phyloP scores from a whole-genome alignment of 495 filamentous ascomycete genomes.

The Haplographium delicatum region DNA sequence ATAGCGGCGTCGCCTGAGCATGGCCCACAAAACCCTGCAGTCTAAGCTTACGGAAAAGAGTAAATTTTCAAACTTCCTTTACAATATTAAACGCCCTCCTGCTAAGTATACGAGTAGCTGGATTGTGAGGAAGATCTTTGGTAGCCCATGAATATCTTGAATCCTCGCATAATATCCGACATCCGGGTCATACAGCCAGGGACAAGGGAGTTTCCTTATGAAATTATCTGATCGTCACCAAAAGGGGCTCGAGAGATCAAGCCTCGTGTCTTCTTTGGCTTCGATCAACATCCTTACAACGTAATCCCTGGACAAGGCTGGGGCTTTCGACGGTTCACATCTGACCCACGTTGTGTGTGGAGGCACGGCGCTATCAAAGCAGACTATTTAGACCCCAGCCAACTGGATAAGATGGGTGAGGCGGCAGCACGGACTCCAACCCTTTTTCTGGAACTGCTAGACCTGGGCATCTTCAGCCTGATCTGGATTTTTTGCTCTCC shows the following conservation, averaged over 20 bases:
- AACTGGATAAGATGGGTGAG: slow-evolving; percentile 3
- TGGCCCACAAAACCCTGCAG: background rate
- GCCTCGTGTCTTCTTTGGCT: slow-evolving; percentile 16
- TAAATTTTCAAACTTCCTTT: no score
- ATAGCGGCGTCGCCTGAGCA: slow-evolving; percentile 1
- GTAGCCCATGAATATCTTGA: background rate
- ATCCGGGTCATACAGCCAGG: slow-evolving; percentile 7
- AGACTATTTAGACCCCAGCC: slow-evolving; percentile 2
- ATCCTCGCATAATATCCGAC: slow-evolving; percentile 14
- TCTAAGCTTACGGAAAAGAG: background rate
- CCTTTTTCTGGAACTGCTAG: slow-evolving; percentile 13
- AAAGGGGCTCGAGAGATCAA: slow-evolving; percentile 14
- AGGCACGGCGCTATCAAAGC: slow-evolving; percentile 8
- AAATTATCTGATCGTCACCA: slow-evolving; percentile 14
- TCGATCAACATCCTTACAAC: slow-evolving; percentile 7
- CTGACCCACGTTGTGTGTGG: slow-evolving; percentile 14
- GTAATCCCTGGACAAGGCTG: slow-evolving; percentile 11
- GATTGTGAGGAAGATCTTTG: no score
- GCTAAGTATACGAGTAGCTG: no score
- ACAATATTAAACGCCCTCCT: no score
- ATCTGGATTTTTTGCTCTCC: slow-evolving; percentile 10
- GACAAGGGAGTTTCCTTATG: background rate
- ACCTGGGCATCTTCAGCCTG: slow-evolving; percentile 9
- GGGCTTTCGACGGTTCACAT: slow-evolving; percentile 2
- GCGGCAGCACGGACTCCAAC: slow-evolving; percentile 13